These are phyloP conservation scores for Psidium friedrichsthalianum DNA, from an alignment of 345 rosid genomes.

Conservation along the genomic window DNA sequence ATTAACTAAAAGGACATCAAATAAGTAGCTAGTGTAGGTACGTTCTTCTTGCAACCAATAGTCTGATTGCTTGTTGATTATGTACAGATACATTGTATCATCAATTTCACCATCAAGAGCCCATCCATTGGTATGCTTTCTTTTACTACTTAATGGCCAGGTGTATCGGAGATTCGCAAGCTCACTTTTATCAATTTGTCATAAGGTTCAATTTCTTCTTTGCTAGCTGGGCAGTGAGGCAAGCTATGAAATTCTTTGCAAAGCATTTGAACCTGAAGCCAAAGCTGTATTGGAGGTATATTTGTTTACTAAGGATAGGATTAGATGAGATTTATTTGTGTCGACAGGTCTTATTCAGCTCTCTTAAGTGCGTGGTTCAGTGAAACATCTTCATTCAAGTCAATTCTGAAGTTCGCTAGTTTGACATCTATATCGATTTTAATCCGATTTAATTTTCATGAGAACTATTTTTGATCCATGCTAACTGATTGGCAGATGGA, in stretches of 20 bases:
- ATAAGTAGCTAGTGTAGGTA: neutral
- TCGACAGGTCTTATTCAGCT: neutral
- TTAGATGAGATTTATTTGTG: neutral
- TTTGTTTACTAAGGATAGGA: neutral
- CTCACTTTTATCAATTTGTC: neutral
- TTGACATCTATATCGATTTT: neutral
- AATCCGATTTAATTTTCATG: neutral
- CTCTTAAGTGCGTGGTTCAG: neutral
- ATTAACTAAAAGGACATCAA: neutral
- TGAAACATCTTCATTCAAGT: neutral
- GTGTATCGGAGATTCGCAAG: neutral
- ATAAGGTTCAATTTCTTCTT: neutral
- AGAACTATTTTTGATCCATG: neutral
- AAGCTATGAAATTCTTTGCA: conserved; percentile 89
- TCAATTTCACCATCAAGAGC: conserved; percentile 76
- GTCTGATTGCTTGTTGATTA: neutral
- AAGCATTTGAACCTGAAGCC: conserved; percentile 59
- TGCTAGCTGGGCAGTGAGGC: conserved; percentile 36
- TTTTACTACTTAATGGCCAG: neutral
- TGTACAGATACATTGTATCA: conserved; percentile 62
- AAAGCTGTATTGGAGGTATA: conserved; percentile 56
- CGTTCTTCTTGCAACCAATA: neutral
- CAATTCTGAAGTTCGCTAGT: neutral
- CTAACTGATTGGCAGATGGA: neutral
- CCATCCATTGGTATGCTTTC: conserved; percentile 42